phyloP scores from a whole-genome alignment of 768 basidiomycete genomes.

The Tricholoma matsutake region DNA sequence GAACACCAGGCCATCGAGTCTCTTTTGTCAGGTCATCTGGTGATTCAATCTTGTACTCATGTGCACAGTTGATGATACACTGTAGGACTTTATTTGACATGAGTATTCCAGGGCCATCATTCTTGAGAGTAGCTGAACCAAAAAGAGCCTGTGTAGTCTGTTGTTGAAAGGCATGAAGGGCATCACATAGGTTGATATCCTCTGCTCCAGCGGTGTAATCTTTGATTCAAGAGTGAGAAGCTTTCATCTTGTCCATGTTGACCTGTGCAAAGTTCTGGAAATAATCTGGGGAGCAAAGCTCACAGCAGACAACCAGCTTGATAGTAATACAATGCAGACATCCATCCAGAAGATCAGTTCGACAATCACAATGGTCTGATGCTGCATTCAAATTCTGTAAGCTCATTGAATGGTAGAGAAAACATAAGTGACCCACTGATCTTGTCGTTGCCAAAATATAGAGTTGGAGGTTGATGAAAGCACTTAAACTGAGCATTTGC shows the following conservation, averaged over 20 bases:
- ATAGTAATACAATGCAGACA: not conserved
- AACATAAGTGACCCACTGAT: not conserved
- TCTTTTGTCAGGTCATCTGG: not conserved
- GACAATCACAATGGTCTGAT: not conserved
- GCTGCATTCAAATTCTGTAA: not conserved
- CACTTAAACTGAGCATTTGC: not conserved
- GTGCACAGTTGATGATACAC: not conserved
- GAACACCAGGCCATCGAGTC: constrained; percentile 4
- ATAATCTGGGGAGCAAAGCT: not conserved
- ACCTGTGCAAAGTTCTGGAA: not conserved
- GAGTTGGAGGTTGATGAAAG: not conserved
- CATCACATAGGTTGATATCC: not conserved
- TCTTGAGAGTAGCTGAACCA: not conserved
- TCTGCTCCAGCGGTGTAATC: not conserved
- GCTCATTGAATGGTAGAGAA: not conserved
- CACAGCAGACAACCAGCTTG: not conserved
- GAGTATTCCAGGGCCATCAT: not conserved
- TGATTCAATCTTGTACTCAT: not conserved
- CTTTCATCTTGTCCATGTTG: not conserved
- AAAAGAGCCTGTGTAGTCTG: not conserved
- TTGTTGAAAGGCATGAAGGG: not conserved
- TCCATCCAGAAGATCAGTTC: not conserved
- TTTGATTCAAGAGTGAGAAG: not conserved
- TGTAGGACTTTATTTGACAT: not conserved
- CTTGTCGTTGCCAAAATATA: not conserved